These are phyloP conservation scores for Rhodocollybia butyracea DNA, from an alignment of 768 basidiomycete species.

Conservation along the genomic window DNA sequence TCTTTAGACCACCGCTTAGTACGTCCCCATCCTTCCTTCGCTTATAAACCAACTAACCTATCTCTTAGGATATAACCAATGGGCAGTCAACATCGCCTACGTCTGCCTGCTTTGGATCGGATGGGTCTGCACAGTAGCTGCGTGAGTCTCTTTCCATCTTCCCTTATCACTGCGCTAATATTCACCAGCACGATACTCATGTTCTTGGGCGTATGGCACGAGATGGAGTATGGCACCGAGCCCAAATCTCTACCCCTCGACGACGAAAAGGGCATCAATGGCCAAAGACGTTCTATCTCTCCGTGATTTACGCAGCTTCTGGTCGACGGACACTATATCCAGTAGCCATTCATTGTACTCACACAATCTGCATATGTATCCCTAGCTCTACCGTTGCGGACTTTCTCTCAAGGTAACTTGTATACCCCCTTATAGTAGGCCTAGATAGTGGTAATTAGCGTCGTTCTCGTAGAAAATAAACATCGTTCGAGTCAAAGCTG, in stretches of 20 bases:
- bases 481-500: too few relatives aligned
- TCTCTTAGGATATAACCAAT: constrained; percentile 23
- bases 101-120: constrained; percentile 30
- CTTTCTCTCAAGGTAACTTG: too few relatives aligned
- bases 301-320: background rate
- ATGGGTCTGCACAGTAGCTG: constrained; percentile 21
- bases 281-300: background rate
- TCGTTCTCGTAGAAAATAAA: too few relatives aligned
- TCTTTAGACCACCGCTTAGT: constrained; percentile 26
- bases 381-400: too few relatives aligned
- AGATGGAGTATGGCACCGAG: constrained; percentile 10
- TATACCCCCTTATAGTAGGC: too few relatives aligned
- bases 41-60: background rate
- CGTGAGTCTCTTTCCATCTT: constrained; percentile 16
- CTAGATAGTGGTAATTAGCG: too few relatives aligned
- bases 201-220: constrained; percentile 12
- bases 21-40: background rate
- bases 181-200: constrained; percentile 13
- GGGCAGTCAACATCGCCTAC: constrained; percentile 29
- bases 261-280: background rate
- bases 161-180: background rate
- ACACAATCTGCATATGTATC: too few relatives aligned
- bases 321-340: background rate
- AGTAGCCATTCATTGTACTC: background rate
- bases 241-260: background rate